These are phyloP conservation scores for Epithele typhae DNA, from an alignment of 768 basidiomycete species.

Conservation along the genomic window DNA sequence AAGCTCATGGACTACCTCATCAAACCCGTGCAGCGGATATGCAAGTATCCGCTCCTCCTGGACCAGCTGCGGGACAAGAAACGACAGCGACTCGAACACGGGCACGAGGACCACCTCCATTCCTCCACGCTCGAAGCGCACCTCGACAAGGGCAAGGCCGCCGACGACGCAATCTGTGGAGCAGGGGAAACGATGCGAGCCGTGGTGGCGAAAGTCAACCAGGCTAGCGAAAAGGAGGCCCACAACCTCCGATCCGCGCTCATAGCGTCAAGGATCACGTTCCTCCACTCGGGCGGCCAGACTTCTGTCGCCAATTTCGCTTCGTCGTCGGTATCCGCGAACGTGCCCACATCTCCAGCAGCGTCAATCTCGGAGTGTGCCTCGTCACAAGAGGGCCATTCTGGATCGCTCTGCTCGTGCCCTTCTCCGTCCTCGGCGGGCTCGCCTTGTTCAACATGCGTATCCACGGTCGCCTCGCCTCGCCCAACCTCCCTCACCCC, in stretches of 20 bases:
- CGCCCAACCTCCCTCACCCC: conserved; percentile 33
- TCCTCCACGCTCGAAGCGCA: background rate
- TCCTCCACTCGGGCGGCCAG: background rate
- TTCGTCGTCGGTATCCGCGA: background rate
- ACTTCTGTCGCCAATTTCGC: background rate
- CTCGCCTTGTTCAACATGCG: conserved; percentile 7
- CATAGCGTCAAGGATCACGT: conserved; percentile 20
- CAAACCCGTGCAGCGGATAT: conserved; percentile 94
- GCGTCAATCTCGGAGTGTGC: background rate
- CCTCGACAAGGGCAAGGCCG: background rate
- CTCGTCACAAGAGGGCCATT: background rate
- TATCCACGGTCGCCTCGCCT: background rate
- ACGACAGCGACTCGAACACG: conserved; percentile 1
- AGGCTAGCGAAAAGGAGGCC: conserved; percentile 23
- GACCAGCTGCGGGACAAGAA: conserved; percentile 47
- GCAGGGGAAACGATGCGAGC: conserved; percentile 70
- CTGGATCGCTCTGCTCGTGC: too few relatives aligned
- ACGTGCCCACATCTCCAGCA: background rate
- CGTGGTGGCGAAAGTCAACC: conserved; percentile 63
- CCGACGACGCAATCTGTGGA: conserved; percentile 24
- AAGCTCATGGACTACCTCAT: conserved; percentile 87
- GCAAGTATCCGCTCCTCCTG: conserved; percentile 90
- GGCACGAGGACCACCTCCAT: background rate
- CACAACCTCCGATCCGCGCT: conserved; percentile 20
- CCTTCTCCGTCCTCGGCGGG: conserved; percentile 1